A percentile compares a stretch with the other conserved stretches of the same genome.
Conservation (phyloP, 495 filamentous ascomycete genomes). For the Sporormia fimetaria region DNA sequence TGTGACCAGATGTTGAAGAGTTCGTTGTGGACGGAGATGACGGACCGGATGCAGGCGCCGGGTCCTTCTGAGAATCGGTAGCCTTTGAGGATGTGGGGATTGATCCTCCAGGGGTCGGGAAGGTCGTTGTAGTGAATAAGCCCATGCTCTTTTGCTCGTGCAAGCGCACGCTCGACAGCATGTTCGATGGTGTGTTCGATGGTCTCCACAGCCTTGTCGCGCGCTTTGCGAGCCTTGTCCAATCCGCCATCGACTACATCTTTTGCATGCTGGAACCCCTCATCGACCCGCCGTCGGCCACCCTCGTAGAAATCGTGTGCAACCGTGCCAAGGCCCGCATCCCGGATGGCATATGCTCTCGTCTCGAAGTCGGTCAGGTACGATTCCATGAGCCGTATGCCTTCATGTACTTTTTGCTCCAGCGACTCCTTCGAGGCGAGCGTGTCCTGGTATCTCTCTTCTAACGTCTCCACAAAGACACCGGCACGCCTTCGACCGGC, state of each 20-base stretch:
- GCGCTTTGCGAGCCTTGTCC: conserved; percentile 64
- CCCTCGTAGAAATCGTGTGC: conserved; percentile 54
- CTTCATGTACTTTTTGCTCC: conserved; percentile 80
- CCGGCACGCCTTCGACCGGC: conserved; percentile 73
- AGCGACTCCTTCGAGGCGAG: conserved; percentile 73
- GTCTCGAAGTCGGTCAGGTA: conserved; percentile 75
- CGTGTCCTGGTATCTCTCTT: conserved; percentile 79
- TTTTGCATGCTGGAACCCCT: conserved; percentile 58
- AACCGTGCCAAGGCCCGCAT: conserved; percentile 30
- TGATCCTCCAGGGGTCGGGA: conserved; percentile 85
- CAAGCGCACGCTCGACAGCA: conserved; percentile 60
- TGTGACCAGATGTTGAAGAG: conserved; percentile 98
- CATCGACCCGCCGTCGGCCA: conserved; percentile 61
- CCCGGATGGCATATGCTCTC: conserved; percentile 62
- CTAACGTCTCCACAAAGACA: conserved; percentile 88
- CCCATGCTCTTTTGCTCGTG: conserved; percentile 65
- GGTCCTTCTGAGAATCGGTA: conserved; percentile 91
- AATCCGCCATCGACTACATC: conserved; percentile 80
- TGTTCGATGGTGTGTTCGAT: conserved; percentile 62
- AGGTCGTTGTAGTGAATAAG: conserved; percentile 82
- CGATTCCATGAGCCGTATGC: conserved; percentile 73
- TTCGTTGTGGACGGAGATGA: conserved; percentile 81
- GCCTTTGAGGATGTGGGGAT: conserved; percentile 80
- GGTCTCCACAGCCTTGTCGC: conserved; percentile 62
- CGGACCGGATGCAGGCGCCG: conserved; percentile 70